Evolutionary conservation across 768 basidiomycete species (phyloP).

Genomic region (Trametes maxima): DNA sequence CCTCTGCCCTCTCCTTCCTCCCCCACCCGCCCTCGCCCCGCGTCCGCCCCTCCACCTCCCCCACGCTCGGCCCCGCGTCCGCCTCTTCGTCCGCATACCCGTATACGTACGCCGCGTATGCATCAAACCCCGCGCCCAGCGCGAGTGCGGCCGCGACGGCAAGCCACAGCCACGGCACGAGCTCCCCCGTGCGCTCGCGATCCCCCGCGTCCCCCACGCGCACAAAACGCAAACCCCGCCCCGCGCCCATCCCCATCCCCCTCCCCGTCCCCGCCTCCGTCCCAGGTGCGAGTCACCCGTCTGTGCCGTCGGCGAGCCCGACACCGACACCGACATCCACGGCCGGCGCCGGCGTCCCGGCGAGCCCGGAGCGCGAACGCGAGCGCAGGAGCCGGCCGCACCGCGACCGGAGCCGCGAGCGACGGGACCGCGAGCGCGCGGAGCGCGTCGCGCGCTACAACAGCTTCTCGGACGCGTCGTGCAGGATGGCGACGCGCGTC

Average conservation of each 20-base stretch:
- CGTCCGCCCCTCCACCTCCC: slow-evolving; percentile 12
- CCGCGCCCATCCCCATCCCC: slow-evolving; percentile 18
- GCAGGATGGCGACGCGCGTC: not conserved
- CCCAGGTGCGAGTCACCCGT: not conserved
- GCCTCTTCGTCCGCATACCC: slow-evolving; percentile 3
- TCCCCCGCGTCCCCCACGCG: slow-evolving; percentile 17
- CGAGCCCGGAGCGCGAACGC: slow-evolving; percentile 25
- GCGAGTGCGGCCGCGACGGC: not conserved
- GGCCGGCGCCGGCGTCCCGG: slow-evolving; percentile 12
- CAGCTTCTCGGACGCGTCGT: slow-evolving; percentile 7
- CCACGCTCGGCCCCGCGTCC: not conserved
- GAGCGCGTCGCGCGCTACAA: slow-evolving; percentile 10
- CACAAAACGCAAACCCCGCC: slow-evolving; percentile 18
- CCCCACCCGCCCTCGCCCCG: slow-evolving; percentile 27
- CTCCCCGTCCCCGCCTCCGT: not conserved
- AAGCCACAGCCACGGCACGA: not conserved
- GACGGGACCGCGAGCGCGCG: slow-evolving; percentile 2
- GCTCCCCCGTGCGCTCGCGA: slow-evolving; percentile 18
- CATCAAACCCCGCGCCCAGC: not conserved
- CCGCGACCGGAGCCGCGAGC: not conserved
- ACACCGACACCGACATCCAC: slow-evolving; percentile 1
- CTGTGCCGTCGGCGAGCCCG: not conserved
- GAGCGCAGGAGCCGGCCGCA: slow-evolving; percentile 18
- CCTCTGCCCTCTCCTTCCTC: slow-evolving; percentile 28
- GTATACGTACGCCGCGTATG: slow-evolving; percentile 1